A percentile compares a stretch with the other conserved stretches of the same genome.
These are phyloP conservation scores for Euphorbia celastroides DNA, from an alignment of 441 rosid species.

Conservation along the genomic window DNA sequence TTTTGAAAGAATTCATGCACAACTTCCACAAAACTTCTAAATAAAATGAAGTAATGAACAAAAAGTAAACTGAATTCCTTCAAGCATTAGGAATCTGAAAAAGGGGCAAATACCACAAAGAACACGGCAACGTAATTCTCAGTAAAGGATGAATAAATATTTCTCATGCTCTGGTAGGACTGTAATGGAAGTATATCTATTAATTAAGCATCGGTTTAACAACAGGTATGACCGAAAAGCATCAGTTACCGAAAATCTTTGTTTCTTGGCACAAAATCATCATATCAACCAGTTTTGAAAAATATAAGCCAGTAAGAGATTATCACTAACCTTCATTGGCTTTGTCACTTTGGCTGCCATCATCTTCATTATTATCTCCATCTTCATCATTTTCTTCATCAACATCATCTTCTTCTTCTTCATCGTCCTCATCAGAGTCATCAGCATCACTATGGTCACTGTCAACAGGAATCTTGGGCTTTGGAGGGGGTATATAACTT, in stretches of 20 bases:
- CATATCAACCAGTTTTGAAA: conserved; percentile 5
- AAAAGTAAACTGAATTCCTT: no score
- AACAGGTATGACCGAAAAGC: not conserved
- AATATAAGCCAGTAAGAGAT: not conserved
- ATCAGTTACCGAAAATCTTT: not conserved
- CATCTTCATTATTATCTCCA: conserved; percentile 27
- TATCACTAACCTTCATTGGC: conserved; percentile 36
- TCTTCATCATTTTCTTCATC: conserved; percentile 28
- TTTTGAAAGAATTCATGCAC: no score
- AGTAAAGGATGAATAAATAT: not conserved
- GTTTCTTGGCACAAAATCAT: not conserved
- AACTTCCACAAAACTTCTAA: no score
- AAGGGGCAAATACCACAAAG: no score
- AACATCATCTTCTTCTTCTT: conserved; percentile 28
- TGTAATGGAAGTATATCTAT: no score
- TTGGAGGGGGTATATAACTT: conserved; percentile 59
- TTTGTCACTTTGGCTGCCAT: conserved; percentile 44
- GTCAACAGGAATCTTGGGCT: conserved; percentile 53
- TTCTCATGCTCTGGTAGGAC: not conserved
- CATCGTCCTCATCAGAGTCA: conserved; percentile 24
- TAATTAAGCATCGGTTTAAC: not conserved
- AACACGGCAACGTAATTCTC: not conserved
- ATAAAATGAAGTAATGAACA: not conserved
- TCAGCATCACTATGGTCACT: conserved; percentile 36
- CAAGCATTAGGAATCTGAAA: no score